phyloP scores from a whole-genome alignment of 2,329 filamentous ascomycete genomes.

The Tolypocladium guangdongense region DNA sequence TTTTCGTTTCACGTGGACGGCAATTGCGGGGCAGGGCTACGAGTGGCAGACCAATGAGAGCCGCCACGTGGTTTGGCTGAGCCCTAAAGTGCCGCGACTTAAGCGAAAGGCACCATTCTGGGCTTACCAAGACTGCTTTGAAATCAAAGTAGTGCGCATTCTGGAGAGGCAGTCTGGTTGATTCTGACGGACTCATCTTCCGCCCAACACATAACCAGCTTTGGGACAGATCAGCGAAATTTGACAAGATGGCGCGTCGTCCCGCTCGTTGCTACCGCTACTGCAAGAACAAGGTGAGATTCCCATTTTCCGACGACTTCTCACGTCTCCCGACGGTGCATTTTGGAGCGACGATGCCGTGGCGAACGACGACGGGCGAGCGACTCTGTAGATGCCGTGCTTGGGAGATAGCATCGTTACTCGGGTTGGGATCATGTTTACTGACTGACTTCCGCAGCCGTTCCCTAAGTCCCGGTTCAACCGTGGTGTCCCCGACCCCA shows the following conservation, averaged over 20 bases:
- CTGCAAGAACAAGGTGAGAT: slow-evolving; percentile 99
- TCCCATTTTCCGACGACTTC: slow-evolving; percentile 6
- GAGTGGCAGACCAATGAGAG: slow-evolving; percentile 16
- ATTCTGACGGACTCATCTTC: slow-evolving; percentile 17
- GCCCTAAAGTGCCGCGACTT: slow-evolving; percentile 31
- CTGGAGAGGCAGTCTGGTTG: slow-evolving; percentile 17
- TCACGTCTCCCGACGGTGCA: neutral
- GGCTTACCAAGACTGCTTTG: slow-evolving; percentile 34
- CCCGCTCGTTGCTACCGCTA: slow-evolving; percentile 99
- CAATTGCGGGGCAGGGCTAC: slow-evolving; percentile 13
- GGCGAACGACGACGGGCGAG: neutral
- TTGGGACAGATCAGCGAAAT: slow-evolving; percentile 30
- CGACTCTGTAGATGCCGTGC: neutral
- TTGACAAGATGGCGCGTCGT: slow-evolving; percentile 96
- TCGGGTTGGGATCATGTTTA: neutral
- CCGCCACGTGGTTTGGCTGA: slow-evolving; percentile 5
- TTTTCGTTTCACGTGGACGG: slow-evolving; percentile 12
- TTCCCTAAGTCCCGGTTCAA: slow-evolving; percentile 99
- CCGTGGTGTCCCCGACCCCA: slow-evolving; percentile 85
- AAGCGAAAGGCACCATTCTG: slow-evolving; percentile 20
- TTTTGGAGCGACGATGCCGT: neutral
- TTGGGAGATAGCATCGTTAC: neutral
- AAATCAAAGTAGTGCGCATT: slow-evolving; percentile 35
- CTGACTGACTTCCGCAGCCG: slow-evolving; percentile 42
- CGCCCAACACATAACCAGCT: slow-evolving; percentile 24